Conservation (phyloP, 2,329 filamentous ascomycete species). For the Fusarium subtropicale region DNA sequence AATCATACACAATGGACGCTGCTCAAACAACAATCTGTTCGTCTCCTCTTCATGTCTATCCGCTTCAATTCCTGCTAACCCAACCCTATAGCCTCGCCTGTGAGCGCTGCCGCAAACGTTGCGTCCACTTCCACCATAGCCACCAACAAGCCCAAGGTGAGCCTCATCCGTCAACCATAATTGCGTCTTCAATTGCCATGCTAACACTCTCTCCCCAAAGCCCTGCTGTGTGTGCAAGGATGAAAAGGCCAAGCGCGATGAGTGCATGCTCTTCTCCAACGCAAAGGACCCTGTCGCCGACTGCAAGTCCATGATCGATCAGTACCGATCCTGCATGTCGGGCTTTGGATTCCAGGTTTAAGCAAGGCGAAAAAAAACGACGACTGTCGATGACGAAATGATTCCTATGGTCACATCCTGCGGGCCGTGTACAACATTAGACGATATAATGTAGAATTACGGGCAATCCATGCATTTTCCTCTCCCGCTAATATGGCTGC, state of each 20-base stretch:
- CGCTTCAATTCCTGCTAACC: constrained; percentile 13
- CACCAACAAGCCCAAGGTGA: constrained; percentile 60
- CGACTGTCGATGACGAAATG: constrained; percentile 1
- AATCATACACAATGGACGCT: constrained; percentile 50
- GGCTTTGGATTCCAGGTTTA: constrained; percentile 87
- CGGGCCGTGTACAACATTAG: constrained; percentile 40
- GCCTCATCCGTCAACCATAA: constrained; percentile 2
- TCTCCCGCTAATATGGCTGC: constrained; percentile 25
- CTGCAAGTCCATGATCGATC: constrained; percentile 83
- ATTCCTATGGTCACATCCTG: constrained; percentile 17
- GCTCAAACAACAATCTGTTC: constrained; percentile 46
- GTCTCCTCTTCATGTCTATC: neutral
- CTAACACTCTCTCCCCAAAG: constrained; percentile 58
- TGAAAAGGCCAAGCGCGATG: constrained; percentile 91
- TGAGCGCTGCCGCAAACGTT: constrained; percentile 45
- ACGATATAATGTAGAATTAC: constrained; percentile 43
- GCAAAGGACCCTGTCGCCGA: constrained; percentile 84
- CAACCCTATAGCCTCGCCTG: constrained; percentile 32
- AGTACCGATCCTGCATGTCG: constrained; percentile 92
- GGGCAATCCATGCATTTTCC: constrained; percentile 41
- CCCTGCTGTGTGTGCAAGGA: constrained; percentile 98
- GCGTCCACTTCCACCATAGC: constrained; percentile 44
- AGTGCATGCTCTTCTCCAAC: constrained; percentile 98
- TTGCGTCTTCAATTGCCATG: constrained; percentile 34
- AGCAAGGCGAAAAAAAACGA: constrained; percentile 19